Evolutionary conservation across 495 filamentous ascomycete species (phyloP), one percentile per base, ranked within the genome.

Genomic region (Lasiosphaeris hirsuta): DNA sequence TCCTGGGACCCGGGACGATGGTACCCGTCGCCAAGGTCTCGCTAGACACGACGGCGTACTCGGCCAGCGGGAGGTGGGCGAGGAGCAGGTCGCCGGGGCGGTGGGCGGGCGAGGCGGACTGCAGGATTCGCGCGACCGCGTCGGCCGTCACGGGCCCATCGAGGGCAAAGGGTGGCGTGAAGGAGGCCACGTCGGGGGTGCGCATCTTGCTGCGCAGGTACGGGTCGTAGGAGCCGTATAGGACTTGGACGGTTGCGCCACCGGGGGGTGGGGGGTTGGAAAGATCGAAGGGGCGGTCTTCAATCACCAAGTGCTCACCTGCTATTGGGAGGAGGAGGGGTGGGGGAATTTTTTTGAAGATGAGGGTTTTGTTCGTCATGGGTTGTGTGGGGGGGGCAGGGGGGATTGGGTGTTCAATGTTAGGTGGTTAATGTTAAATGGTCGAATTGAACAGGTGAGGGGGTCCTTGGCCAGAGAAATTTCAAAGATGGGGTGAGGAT

Each of bases 151-250:
- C 76, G n/a, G 86, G 80, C 53, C 81, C 63, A 47, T 77, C 70
- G 14, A 89, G 67, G 0, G 55, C 51, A 65, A 78, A 90, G 36
- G 83, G 67, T 6, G 84, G 73, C 15, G 74, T 60, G 71, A 88
- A 90, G 10, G 84, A 88, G 62, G 85, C 90, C 68, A 87, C 87
- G 58, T 89, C 92, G 68, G 85, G 76, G 69, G 87, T 87, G 68
- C 86, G 79, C 51, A 86, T 87, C 72, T 89, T 84, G 48, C 84
- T 66, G 35, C 84, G 81, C 33, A 94, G 72, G 18, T 90, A 89
- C 55, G 86, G 83, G 46, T 56, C 53, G 15, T 43, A 77, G 62
- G 15, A 88, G 87, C 33, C 84, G 79, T 1, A 75, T 62, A 34
- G 80, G 73, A 35, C 19, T 8, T 15, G n/a, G 15, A 53, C 18